Evolutionary conservation across 2,329 filamentous ascomycete genomes (phyloP).

Genomic region (Pseudopithomyces maydicus): DNA sequence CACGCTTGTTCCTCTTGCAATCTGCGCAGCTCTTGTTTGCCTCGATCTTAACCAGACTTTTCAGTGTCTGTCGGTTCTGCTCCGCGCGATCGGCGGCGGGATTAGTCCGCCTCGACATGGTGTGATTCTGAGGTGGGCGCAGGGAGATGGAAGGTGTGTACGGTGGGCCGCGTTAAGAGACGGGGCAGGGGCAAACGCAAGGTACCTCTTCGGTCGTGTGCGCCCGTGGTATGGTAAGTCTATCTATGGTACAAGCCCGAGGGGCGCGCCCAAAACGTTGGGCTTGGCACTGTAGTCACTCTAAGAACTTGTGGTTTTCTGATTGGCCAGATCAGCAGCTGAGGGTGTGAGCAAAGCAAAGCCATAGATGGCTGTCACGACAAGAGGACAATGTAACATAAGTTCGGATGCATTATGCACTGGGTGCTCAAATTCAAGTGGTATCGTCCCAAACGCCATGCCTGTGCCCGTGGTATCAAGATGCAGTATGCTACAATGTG

Average conservation of each 20-base stretch:
- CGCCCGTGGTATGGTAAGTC: background rate
- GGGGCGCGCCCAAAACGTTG: conserved; percentile 1
- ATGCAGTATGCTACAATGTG: conserved; percentile 23
- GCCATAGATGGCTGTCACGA: background rate
- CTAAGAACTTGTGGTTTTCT: background rate
- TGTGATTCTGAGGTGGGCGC: conserved; percentile 21
- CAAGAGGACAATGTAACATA: background rate
- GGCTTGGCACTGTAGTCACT: conserved; percentile 8
- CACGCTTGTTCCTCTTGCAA: conserved; percentile 98
- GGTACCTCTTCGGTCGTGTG: background rate
- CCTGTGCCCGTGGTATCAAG: conserved; percentile 26
- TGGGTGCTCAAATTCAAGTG: conserved; percentile 7
- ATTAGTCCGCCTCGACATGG: conserved; percentile 82
- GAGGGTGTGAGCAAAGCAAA: too few relatives aligned
- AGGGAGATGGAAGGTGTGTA: background rate
- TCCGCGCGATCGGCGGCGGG: conserved; percentile 85
- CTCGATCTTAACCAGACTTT: conserved; percentile 92
- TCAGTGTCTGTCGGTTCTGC: conserved; percentile 92
- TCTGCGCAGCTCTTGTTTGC: conserved; percentile 96
- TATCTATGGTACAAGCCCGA: background rate
- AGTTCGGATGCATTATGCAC: background rate
- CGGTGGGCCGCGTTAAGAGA: background rate
- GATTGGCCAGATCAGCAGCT: conserved; percentile 8
- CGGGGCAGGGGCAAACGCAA: background rate
- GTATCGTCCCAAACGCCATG: conserved; percentile 19